phyloP scores from a whole-genome alignment of 2,329 filamentous ascomycete species.

The Pseudocercospora ulei region DNA sequence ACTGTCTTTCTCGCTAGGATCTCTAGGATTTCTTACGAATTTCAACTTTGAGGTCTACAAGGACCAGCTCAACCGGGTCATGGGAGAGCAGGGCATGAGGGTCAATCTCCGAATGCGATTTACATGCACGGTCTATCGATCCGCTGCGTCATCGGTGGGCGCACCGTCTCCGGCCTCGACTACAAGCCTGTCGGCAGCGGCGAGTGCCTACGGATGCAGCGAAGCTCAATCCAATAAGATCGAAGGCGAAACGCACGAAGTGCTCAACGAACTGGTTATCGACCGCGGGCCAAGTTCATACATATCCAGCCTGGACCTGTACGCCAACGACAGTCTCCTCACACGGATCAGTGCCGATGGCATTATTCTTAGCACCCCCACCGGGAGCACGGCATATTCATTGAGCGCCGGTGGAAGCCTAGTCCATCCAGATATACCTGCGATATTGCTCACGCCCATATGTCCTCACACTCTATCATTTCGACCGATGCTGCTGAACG shows the following conservation, averaged over 20 bases:
- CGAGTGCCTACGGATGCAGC: slow-evolving; percentile 14
- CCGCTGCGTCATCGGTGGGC: slow-evolving; percentile 35
- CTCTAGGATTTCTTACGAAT: slow-evolving; percentile 77
- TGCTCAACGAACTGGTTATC: slow-evolving; percentile 96
- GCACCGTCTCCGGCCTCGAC: slow-evolving; percentile 25
- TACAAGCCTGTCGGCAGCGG: slow-evolving; percentile 30
- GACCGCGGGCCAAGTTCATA: slow-evolving; percentile 94
- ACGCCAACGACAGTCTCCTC: slow-evolving; percentile 86
- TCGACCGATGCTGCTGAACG: slow-evolving; percentile 93
- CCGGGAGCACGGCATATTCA: slow-evolving; percentile 82
- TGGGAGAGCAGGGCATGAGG: slow-evolving; percentile 92
- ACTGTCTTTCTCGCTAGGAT: slow-evolving; percentile 73
- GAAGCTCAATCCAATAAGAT: slow-evolving; percentile 49
- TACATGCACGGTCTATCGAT: slow-evolving; percentile 90
- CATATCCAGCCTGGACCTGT: slow-evolving; percentile 91
- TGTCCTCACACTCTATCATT: slow-evolving; percentile 96
- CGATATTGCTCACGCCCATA: slow-evolving; percentile 91
- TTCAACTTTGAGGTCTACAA: slow-evolving; percentile 85
- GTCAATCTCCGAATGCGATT: slow-evolving; percentile 98
- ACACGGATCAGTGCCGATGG: slow-evolving; percentile 95
- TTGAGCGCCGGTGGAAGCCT: slow-evolving; percentile 90
- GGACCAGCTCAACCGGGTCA: slow-evolving; percentile 72
- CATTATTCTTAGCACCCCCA: slow-evolving; percentile 95
- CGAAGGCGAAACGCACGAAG: slow-evolving; percentile 92
- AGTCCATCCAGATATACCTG: slow-evolving; percentile 92